Evolutionary conservation across 116 monocot species (phyloP), one percentile per base, ranked within the genome.

Genomic region (Thalassia testudinum): DNA sequence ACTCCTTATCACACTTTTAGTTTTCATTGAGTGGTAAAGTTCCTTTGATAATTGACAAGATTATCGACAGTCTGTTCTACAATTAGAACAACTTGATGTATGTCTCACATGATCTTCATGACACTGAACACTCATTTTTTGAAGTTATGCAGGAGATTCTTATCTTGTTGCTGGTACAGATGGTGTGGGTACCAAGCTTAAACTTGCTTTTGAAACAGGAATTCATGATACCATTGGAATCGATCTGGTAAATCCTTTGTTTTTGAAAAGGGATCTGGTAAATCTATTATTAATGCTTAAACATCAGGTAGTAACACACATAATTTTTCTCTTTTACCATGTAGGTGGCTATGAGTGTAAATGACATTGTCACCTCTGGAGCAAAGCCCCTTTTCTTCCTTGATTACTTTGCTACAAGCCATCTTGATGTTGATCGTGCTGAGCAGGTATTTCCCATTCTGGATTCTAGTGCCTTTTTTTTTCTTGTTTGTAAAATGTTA

Each of bases 321-420:
- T n/a, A n/a, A 19, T 45, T 45, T 59, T 47, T 2, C 59, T 3
- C 10, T 34, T 34, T n/a, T 49, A 63, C 7, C 49, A 54, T 49
- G 19, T 47, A 95, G 95, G 95, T 95, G n/a, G 95, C 95, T 43
- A 95, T 95, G 95, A 88, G 88, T 61, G 95, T 95, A 21, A 95
- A 95, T 71, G 95, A 95, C 65, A 95, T 95, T 67, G 66, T 95
- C 59, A 95, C 95, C 24, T 95, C 85, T 58, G 95, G 95, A 57
- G 95, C 95, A 47, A 95, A 88, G 53, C 95, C 95, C 29, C 68
- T 95, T 37, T 95, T 95, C 68, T 95, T 95, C 54, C 81, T 95
- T 52, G 95, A 95, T 74, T 95, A 88, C 49, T 95, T 70, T 72
- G 88, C 85, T 12, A 95, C 95, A 7, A 85, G 88, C 59, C 62